Evolutionary conservation across 2,329 filamentous ascomycete species (phyloP), one percentile per base, ranked within the genome.

Genomic region (Zymoseptoria passerinii): DNA sequence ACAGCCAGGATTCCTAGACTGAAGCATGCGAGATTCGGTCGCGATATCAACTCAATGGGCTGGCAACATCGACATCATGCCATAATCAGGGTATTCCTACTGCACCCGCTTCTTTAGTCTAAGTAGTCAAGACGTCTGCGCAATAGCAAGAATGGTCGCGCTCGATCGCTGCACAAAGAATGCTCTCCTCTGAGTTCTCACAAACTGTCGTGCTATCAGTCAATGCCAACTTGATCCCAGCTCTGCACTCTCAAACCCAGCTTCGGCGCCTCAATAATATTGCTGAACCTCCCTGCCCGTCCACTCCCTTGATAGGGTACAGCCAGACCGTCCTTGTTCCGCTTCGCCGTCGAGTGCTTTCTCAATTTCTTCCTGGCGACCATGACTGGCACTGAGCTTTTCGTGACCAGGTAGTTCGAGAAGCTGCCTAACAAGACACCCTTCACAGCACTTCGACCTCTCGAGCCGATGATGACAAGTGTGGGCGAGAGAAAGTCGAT

Each of bases 371-470:
- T 96, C 59, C 94, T 81, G 7, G 94, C 94, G 40, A 97, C 94
- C 94, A 99, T 99, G 60, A 99, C 94, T 0, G 94, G 94, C 16
- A 95, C 91, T 2, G 90, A 95, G 63, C 90, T 95, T 77, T 97
- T 97, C 44, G 91, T 95, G 29, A 99, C 92, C 7, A 99, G 81
- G 70, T 99, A 99, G 72, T 97, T 97, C 61, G 90, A 95, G 74
- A 99, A 97, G 0, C 92, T 96, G 27, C 94, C 94, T 28, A 99
- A 81, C 61, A 99, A 86, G 20, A 96, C 92, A 70, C 92, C 92
- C 74, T 97, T 97, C 56, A 99, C 79, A 50, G 91, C 90, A 73
- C 90, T 96, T 63, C 92, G 84, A 28, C 94, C 94, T 66, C 94
- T 83, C 62, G 91, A 96, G 53, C 94, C 94, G 59, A 97, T 83